These are phyloP conservation scores for Penstemon davidsonii DNA, from an alignment of 257 asterid species.

Conservation along the genomic window DNA sequence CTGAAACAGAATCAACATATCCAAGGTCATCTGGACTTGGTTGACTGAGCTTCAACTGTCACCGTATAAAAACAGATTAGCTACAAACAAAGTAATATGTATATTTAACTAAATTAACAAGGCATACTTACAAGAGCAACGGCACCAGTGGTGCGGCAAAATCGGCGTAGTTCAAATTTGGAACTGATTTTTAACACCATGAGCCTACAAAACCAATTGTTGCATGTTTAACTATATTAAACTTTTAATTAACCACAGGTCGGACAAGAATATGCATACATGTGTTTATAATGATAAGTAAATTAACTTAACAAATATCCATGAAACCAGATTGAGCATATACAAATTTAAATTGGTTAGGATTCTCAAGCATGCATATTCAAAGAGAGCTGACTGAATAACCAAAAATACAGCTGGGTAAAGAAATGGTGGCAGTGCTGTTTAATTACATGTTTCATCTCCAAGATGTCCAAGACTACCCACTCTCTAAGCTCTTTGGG, in stretches of 20 bases:
- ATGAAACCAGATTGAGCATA: constrained; percentile 22
- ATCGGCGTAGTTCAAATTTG: constrained; percentile 89
- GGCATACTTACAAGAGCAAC: constrained; percentile 74
- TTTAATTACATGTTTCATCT: no score
- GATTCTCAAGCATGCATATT: no score
- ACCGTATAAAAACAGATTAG: constrained; percentile 34
- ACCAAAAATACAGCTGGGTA: no score
- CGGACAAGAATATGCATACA: background rate
- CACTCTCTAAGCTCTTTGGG: no score
- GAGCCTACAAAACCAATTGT: constrained; percentile 56
- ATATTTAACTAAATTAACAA: constrained; percentile 6
- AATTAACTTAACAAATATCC: background rate
- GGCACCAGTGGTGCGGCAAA: constrained; percentile 95
- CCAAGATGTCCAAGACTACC: no score
- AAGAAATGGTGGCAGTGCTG: no score
- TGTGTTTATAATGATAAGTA: background rate
- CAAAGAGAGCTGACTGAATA: no score
- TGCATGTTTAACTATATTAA: constrained; percentile 23
- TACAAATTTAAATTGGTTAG: constrained; percentile 1
- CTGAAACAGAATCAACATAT: constrained; percentile 86
- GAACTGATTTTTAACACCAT: constrained; percentile 93
- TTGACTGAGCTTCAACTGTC: constrained; percentile 84
- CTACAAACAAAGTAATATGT: constrained; percentile 8
- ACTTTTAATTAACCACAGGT: background rate
- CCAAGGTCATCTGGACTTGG: constrained; percentile 96